A percentile compares a stretch with the other conserved stretches of the same genome.
Evolutionary conservation across 2,329 filamentous ascomycete species (phyloP).

Genomic region (Ascochyta rabiei): DNA sequence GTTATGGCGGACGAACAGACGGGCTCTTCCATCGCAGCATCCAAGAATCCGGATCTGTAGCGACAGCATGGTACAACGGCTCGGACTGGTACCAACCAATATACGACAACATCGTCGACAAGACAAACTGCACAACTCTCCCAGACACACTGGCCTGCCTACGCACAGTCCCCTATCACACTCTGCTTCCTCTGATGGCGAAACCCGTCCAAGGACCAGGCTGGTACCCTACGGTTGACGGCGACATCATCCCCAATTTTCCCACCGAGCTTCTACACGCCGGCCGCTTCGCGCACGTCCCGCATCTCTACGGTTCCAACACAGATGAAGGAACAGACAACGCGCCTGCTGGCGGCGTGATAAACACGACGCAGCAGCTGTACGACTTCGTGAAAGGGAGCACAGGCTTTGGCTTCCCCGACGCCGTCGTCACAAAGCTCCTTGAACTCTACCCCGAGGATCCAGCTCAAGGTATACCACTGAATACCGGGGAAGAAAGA

Average conservation of each 20-base stretch:
- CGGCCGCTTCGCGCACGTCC: conserved; percentile 68
- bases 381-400: conserved; percentile 41
- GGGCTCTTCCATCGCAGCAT: conserved; percentile 47
- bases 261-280: conserved; percentile 61
- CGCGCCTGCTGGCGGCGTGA: conserved; percentile 56
- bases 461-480: conserved; percentile 39
- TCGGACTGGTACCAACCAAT: conserved; percentile 58
- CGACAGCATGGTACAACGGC: conserved; percentile 49
- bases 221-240: conserved; percentile 59
- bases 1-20: conserved; percentile 44
- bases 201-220: conserved; percentile 44
- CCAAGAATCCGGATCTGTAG: conserved; percentile 46
- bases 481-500: conserved; percentile 39
- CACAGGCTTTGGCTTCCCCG: conserved; percentile 42
- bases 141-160: conserved; percentile 55
- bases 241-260: conserved; percentile 62
- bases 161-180: conserved; percentile 64
- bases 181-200: conserved; percentile 62
- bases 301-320: conserved; percentile 68
- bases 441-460: conserved; percentile 46
- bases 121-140: conserved; percentile 64
- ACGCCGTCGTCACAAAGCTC: conserved; percentile 38
- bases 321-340: conserved; percentile 70
- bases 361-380: conserved; percentile 63
- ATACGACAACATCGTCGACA: conserved; percentile 43